Conservation (phyloP, 1,284 basidiomycete genomes). For the Ustilago trichophora region DNA sequence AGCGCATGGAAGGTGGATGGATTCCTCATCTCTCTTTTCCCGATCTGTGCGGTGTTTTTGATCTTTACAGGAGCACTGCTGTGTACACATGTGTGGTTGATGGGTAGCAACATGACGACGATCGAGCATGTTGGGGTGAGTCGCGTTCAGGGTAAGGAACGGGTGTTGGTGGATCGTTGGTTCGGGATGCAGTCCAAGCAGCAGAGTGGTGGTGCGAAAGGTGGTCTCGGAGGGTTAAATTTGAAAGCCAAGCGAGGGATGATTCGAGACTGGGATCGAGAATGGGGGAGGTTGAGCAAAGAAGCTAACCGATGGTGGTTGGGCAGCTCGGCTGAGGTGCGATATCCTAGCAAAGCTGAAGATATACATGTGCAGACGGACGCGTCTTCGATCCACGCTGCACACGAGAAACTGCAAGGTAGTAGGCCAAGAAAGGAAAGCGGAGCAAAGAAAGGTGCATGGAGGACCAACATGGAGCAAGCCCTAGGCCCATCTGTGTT, state of each 20-base stretch:
- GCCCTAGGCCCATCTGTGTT: constrained; percentile 4
- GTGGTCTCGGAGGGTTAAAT: constrained; percentile 55
- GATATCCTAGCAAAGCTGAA: no score
- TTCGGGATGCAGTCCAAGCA: constrained; percentile 15
- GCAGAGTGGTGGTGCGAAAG: constrained; percentile 51
- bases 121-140: constrained; percentile 76
- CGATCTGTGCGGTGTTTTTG: constrained; percentile 73
- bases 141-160: constrained; percentile 74
- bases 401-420: no score
- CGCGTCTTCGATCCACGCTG: no score
- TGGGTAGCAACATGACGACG: constrained; percentile 77
- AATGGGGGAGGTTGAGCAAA: constrained; percentile 77
- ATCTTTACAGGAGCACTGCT: constrained; percentile 76
- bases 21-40: constrained; percentile 75
- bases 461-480: constrained; percentile 23
- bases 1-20: constrained; percentile 70
- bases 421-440: no score
- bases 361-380: no score
- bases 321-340: constrained; percentile 62
- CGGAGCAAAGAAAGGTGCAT: constrained; percentile 4
- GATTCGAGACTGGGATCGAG: constrained; percentile 73
- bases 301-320: constrained; percentile 90
- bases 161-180: constrained; percentile 68
- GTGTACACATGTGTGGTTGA: constrained; percentile 74
- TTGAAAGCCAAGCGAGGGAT: constrained; percentile 28